Base-by-base conservation (phyloP, 768 basidiomycete species). In the Phaeotremella skinneri region DNA sequence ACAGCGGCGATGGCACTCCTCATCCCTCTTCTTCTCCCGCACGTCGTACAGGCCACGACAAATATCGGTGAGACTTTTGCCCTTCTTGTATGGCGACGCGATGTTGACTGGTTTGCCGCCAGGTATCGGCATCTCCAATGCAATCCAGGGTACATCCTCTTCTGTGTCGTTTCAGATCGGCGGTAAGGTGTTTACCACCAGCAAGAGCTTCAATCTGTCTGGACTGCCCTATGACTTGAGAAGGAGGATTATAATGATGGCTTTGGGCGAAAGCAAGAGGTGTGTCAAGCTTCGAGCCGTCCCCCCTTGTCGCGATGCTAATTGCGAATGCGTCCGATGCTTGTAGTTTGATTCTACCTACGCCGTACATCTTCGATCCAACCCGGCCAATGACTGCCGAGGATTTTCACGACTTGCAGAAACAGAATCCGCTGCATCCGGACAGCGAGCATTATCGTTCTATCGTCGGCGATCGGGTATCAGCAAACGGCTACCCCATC, bases 101-200 rank as follows among this genome's bases (percentile, higher is more conserved):
- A 54, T 52, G 20, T 14, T 23, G 27, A 34, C 30, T n/a, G 41
- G 21, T 20, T n/a, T 21, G 16, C 21, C 29, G 14, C 4, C 49
- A 69, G 68, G 66, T 32, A 59, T 74, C 30, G 72, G 72, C 0
- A 61, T 74, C 34, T 64, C 69, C 52, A 74, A 74, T 55, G 63
- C 68, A 6, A 31, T 66, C 26, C 69, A 71, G 39, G 67, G 64
- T 29, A 60, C 61, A 42, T 47, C 47, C 2, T 61, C 63, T n/a
- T 62, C 61, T 6, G 62, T 74, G 26, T 64, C 68, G 11, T 52
- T 74, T 56, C 65, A 70, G 52, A 61, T 74, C 50, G 72, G 72
- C 17, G 43, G 31, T 25, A 53, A 47, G 13, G 73, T 74, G 27
- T 74, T 67, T 43, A 57, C 66, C 7, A 67, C 62, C 26, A 47